Conservation (phyloP, 306 rosid species). For the Erythrophleum fordii region DNA sequence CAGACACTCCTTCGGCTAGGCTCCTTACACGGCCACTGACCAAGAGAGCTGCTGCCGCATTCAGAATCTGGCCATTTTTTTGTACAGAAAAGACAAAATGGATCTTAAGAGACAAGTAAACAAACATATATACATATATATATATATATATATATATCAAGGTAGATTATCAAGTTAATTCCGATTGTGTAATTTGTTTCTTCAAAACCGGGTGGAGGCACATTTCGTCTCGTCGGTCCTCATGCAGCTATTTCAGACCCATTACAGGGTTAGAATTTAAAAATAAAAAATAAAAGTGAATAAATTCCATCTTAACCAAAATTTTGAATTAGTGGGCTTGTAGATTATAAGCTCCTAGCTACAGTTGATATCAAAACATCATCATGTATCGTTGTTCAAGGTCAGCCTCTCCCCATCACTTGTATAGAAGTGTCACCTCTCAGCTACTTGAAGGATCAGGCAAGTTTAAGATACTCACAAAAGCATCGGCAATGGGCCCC, state of each 20-base stretch:
- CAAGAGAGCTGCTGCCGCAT: slow-evolving; percentile 86
- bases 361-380: slow-evolving; percentile 14
- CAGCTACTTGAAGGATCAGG: not conserved
- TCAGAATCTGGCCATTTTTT: slow-evolving; percentile 62
- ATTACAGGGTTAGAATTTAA: not conserved
- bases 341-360: slow-evolving; percentile 12
- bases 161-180: too few species aligned
- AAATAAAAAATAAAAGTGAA: not conserved
- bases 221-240: not conserved
- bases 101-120: not conserved
- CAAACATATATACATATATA: too few species aligned
- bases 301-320: slow-evolving; percentile 31
- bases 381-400: slow-evolving; percentile 17
- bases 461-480: slow-evolving; percentile 58
- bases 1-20: slow-evolving; percentile 68
- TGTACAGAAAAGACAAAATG: slow-evolving; percentile 25
- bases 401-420: slow-evolving; percentile 6
- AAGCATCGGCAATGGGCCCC: slow-evolving; percentile 82
- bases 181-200: too few species aligned
- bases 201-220: too few species aligned
- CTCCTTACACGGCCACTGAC: slow-evolving; percentile 69
- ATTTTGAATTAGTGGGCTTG: not conserved
- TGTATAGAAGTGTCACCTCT: not conserved
- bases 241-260: not conserved
- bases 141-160: too few species aligned